Conservation (phyloP, 768 basidiomycete species). For the Lactarius pseudohatsudake region DNA sequence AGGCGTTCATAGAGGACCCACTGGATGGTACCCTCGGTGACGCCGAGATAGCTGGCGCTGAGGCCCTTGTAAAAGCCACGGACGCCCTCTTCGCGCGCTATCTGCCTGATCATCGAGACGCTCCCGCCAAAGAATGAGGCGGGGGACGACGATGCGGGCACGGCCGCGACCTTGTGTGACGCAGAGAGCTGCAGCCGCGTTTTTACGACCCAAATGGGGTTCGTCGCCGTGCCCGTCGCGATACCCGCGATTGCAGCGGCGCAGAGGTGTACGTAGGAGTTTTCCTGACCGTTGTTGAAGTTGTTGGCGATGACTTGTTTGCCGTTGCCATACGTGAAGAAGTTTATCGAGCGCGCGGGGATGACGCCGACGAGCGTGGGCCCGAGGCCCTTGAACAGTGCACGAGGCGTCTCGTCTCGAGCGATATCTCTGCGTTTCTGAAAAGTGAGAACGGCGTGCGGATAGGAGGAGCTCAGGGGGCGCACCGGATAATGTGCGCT, state of each 20-base stretch:
- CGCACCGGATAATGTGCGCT: slow-evolving; percentile 81
- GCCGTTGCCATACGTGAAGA: slow-evolving; percentile 96
- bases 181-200: slow-evolving; percentile 83
- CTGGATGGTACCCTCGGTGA: slow-evolving; percentile 94
- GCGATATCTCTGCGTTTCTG: slow-evolving; percentile 73
- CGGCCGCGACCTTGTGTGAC: slow-evolving; percentile 8
- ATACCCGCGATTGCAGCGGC: slow-evolving; percentile 89
- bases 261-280: slow-evolving; percentile 77
- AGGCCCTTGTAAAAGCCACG: slow-evolving; percentile 93
- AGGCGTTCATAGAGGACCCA: slow-evolving; percentile 96
- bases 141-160: slow-evolving; percentile 21
- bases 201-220: slow-evolving; percentile 99
- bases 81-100: slow-evolving; percentile 78
- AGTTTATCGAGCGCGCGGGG: slow-evolving; percentile 95
- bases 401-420: slow-evolving; percentile 80
- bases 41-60: slow-evolving; percentile 92
- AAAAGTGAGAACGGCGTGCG: background rate
- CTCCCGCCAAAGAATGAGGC: slow-evolving; percentile 50
- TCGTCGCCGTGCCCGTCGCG: slow-evolving; percentile 85
- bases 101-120: slow-evolving; percentile 63
- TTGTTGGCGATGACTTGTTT: slow-evolving; percentile 84
- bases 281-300: slow-evolving; percentile 81
- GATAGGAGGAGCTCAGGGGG: background rate
- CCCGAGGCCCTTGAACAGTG: slow-evolving; percentile 92
- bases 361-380: slow-evolving; percentile 94